Conservation (phyloP, 441 rosid species). For the Biscutella laevigata region DNA sequence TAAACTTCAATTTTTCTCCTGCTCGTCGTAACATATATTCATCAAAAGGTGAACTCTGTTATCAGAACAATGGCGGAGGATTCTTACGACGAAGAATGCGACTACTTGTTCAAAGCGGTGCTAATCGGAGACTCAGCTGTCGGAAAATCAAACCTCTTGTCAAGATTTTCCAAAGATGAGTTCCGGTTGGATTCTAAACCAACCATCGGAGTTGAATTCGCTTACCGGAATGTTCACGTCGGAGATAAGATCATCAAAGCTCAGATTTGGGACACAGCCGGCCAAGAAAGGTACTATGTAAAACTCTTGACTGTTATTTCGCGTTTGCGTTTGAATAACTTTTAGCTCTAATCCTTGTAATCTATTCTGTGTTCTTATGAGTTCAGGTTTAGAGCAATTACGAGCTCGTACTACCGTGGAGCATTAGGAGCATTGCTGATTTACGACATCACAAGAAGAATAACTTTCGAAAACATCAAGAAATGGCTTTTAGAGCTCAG, state of each 20-base stretch:
- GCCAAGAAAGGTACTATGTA: conserved; percentile 66
- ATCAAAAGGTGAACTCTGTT: not conserved
- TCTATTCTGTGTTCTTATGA: not conserved
- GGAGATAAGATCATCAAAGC: conserved; percentile 78
- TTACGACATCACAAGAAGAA: conserved; percentile 64
- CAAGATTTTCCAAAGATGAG: conserved; percentile 68
- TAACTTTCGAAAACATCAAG: conserved; percentile 38
- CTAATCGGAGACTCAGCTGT: conserved; percentile 81
- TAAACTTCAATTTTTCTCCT: not conserved
- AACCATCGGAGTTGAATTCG: conserved; percentile 36
- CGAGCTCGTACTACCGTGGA: conserved; percentile 86
- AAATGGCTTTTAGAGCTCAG: conserved; percentile 49
- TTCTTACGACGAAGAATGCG: conserved; percentile 62
- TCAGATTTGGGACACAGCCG: conserved; percentile 94
- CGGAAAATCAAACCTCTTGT: conserved; percentile 69
- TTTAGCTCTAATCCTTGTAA: not conserved
- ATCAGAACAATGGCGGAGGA: conserved; percentile 17
- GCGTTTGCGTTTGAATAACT: conserved; percentile 1
- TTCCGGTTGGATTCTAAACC: conserved; percentile 75
- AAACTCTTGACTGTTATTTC: not conserved
- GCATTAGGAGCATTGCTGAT: conserved; percentile 76
- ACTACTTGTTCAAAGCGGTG: conserved; percentile 74
- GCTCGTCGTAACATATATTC: conserved; percentile 1
- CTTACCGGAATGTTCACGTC: conserved; percentile 41
- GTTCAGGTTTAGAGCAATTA: conserved; percentile 76